Base-by-base conservation (phyloP, 2,329 filamentous ascomycete genomes). In the Gliomastix tumulicola region DNA sequence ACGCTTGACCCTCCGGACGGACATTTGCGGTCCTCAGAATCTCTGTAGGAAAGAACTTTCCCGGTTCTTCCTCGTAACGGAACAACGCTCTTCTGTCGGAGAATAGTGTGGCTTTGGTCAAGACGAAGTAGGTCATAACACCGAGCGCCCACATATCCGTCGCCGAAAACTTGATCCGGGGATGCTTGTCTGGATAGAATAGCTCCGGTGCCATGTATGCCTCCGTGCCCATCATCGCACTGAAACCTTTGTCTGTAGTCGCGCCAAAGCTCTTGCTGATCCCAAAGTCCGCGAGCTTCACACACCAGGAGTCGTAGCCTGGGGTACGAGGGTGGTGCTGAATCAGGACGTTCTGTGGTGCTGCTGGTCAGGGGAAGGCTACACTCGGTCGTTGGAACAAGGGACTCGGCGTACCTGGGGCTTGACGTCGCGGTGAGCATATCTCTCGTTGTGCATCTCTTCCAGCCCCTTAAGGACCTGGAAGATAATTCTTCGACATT, bases 341-440 rank as follows among this genome's bases (percentile, higher is more conserved):
- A 27, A 50, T 49, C 16, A 50, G 27, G 22, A 50, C 38, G 21
- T 50, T 50, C 46, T 48, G 16, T 25, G 4, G 18, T 25, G 23
- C 27, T 16, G 13, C 12, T n/a, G 15, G 37, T 23, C 22, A 20
- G 22, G 16, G n/a, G 15, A n/a, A n/a, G n/a, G n/a, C n/a, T n/a
- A n/a, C 11, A 7, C 25, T 28, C 16, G 25, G 2, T 3, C 5
- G 25, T 28, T 28, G 6, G 5, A 13, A 28, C 25, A 13, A 3
- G 25, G 5, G 25, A 28, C n/a, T 3, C 25, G 4, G 35, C 41
- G 17, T 31, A 45, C 45, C 34, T 34, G 32, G 5, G 48, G 49
- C 35, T 50, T 51, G 4, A 50, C 41, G 22, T 51, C 47, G 9
- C 47, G 42, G 25, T 51, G 48, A 9, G 43, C 44, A 34, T 44